Evolutionary conservation across 345 rosid genomes (phyloP).

Genomic region (Eucalyptus sp.): DNA sequence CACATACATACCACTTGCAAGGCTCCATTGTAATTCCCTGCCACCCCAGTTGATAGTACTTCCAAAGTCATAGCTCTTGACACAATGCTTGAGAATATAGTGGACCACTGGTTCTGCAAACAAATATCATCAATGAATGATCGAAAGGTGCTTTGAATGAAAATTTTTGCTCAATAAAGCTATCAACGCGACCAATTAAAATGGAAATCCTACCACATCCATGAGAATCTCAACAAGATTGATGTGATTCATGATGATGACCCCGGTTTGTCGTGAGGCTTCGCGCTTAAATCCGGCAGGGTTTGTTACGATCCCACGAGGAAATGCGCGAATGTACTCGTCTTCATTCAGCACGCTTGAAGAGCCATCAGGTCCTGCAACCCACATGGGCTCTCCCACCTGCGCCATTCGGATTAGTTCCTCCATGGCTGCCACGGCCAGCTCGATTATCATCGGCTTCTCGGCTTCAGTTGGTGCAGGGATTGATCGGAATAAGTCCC

Average conservation of each 20-base stretch:
- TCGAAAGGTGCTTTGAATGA: neutral
- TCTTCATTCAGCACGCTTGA: constrained; percentile 35
- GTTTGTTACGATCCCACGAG: constrained; percentile 50
- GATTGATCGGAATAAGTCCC: constrained; percentile 60
- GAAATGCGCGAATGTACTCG: constrained; percentile 48
- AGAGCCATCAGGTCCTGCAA: constrained; percentile 35
- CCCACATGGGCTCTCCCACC: constrained; percentile 74
- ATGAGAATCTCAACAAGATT: constrained; percentile 71
- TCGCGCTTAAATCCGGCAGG: constrained; percentile 55
- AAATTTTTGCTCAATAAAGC: no score
- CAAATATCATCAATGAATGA: neutral
- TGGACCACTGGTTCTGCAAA: constrained; percentile 70
- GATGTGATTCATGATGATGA: constrained; percentile 61
- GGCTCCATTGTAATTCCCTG: constrained; percentile 66
- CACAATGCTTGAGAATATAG: constrained; percentile 60
- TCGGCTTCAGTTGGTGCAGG: constrained; percentile 47
- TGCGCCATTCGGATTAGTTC: constrained; percentile 69
- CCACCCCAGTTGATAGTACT: constrained; percentile 46
- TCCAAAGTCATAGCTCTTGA: constrained; percentile 61
- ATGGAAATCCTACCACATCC: constrained; percentile 42
- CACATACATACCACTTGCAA: constrained; percentile 31
- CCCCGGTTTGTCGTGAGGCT: constrained; percentile 58
- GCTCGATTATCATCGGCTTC: constrained; percentile 61
- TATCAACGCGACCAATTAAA: neutral
- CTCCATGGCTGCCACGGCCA: constrained; percentile 89